Base-by-base conservation (phyloP, 768 basidiomycete genomes). In the Kwoniella europaea region DNA sequence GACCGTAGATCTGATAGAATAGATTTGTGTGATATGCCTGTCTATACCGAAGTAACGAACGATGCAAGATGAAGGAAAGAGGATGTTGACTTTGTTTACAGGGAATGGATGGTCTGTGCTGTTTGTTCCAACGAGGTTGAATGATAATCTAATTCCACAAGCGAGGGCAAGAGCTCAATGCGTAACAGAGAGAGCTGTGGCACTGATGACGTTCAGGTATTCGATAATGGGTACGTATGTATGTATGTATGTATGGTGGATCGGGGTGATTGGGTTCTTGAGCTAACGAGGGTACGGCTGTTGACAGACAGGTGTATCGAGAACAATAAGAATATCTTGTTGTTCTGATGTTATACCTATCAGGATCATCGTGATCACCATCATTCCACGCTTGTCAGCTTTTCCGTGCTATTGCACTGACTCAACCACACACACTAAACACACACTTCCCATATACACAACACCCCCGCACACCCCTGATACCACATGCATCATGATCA, bases 271-370 rank as follows among this genome's bases (percentile, higher is more conserved):
- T 4, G 24, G 41, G 10, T 7, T 18, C 35, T 35, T 22, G 57
- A 59, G 59, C 46, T 42, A 60, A 9, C 2, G 5, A 18, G 59
- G 59, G 42, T 60, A 50, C 59, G 59, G 20, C 4, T 41, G 41
- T 35, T 50, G 46, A 50, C 10, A 12, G 41, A 20, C 20, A 35
- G 16, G 4, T 63, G 62, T 63, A 53, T 53, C 46, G 52, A 53
- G 62, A 53, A 63, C 62, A 63, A 63, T 63, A 63, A 63, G 62
- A 20, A 44, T 41, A 3, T 12, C 16, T 24, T 13, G 20, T 56
- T 56, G 55, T 22, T 61, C 6, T 20, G 61, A 18, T 50, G 62
- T 9, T 63, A 46, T 52, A 24, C 50, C 50, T 50, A 43, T 60
- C 46, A 50, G 46, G 46, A 50, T 50, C 46, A 50, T 50, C 46